These are phyloP conservation scores for Apiospora marii DNA, from an alignment of 2,329 filamentous ascomycete species.

Conservation along the genomic window DNA sequence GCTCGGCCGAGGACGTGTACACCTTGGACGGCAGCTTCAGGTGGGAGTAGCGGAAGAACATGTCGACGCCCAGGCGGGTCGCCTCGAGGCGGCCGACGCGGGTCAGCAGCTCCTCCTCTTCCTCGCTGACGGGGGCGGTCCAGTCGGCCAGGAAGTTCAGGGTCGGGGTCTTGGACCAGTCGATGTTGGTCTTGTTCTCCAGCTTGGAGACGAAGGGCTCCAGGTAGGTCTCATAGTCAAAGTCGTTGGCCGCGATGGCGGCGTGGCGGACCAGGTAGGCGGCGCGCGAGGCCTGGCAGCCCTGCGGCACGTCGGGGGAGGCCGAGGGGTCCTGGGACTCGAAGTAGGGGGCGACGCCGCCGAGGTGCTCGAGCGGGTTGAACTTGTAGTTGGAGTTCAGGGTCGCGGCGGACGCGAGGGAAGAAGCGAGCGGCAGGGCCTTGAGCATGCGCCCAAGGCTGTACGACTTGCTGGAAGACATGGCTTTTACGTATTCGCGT, in stretches of 20 bases:
- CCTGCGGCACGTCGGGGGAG: slow-evolving; percentile 53
- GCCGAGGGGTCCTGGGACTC: slow-evolving; percentile 58
- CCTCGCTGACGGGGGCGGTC: slow-evolving; percentile 63
- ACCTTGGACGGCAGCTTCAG: slow-evolving; percentile 61
- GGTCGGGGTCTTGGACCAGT: slow-evolving; percentile 64
- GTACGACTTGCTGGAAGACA: slow-evolving; percentile 10
- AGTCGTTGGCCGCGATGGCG: slow-evolving; percentile 67
- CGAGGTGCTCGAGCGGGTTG: slow-evolving; percentile 31
- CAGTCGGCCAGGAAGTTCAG: slow-evolving; percentile 65
- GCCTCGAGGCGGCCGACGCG: slow-evolving; percentile 68
- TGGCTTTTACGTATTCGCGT: too few relatives aligned
- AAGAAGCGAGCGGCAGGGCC: slow-evolving; percentile 26
- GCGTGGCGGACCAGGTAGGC: slow-evolving; percentile 67
- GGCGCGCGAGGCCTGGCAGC: slow-evolving; percentile 58
- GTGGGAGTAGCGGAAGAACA: slow-evolving; percentile 65
- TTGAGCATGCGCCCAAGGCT: slow-evolving; percentile 15
- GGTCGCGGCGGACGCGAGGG: slow-evolving; percentile 27
- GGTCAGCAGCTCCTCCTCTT: slow-evolving; percentile 67
- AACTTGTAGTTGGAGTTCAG: slow-evolving; percentile 32
- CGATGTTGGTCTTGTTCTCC: slow-evolving; percentile 59
- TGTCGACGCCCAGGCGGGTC: slow-evolving; percentile 63
- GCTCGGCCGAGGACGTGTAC: slow-evolving; percentile 70
- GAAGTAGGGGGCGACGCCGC: slow-evolving; percentile 51
- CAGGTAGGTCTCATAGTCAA: slow-evolving; percentile 65
- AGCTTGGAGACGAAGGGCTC: slow-evolving; percentile 66